Conservation (phyloP, 352 stramenopile species). For the Albugo candida region DNA sequence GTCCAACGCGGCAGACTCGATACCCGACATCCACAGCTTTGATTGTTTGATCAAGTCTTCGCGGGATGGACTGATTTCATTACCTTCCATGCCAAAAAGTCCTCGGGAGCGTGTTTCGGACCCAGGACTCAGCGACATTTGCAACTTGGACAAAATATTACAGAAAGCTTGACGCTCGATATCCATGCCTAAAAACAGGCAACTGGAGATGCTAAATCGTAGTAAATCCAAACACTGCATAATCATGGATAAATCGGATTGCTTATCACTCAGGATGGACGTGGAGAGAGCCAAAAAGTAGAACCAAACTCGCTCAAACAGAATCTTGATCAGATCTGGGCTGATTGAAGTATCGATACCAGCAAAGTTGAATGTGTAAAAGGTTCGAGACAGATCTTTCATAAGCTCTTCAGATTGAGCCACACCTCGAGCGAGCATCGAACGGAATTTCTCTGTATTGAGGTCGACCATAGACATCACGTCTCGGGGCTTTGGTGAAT, state of each 20-base stretch:
- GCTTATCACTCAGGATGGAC: conserved; percentile 58
- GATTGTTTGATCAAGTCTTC: neutral
- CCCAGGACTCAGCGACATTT: conserved; percentile 11
- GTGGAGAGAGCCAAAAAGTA: conserved; percentile 79
- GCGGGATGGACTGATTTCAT: conserved; percentile 1
- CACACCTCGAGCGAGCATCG: conserved; percentile 42
- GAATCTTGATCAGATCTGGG: conserved; percentile 80
- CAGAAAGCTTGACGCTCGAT: conserved; percentile 62
- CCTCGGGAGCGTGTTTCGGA: too few species aligned
- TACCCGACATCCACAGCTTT: conserved; percentile 29
- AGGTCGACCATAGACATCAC: conserved; percentile 15
- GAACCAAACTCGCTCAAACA: conserved; percentile 91
- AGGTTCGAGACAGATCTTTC: conserved; percentile 59
- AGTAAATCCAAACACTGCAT: conserved; percentile 71
- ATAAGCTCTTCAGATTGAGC: conserved; percentile 70
- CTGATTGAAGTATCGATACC: conserved; percentile 80
- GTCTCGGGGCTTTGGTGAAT: conserved; percentile 14
- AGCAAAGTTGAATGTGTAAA: conserved; percentile 81
- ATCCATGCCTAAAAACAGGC: conserved; percentile 59
- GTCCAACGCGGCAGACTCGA: conserved; percentile 34
- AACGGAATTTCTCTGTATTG: conserved; percentile 63
- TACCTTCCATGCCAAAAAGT: conserved; percentile 12
- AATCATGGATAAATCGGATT: conserved; percentile 55
- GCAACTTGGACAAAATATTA: conserved; percentile 47
- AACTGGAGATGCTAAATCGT: conserved; percentile 64